phyloP scores from a whole-genome alignment of 1,284 basidiomycete genomes.

The Ustilago crameri region DNA sequence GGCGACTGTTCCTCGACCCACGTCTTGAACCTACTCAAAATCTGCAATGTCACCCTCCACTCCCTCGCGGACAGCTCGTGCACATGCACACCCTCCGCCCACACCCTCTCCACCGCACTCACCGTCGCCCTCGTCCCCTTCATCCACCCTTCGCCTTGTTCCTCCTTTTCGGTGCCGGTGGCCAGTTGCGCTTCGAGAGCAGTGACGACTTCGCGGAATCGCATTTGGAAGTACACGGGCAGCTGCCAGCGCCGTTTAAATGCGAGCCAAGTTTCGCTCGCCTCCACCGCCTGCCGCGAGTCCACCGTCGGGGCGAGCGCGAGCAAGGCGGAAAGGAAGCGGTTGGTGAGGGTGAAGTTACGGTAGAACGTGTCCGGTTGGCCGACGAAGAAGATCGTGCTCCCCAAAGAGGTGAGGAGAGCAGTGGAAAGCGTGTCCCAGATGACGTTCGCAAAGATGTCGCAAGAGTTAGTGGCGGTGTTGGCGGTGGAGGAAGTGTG shows the following conservation, averaged over 20 bases:
- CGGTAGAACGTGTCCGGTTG: conserved; percentile 84
- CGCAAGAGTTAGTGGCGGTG: conserved; percentile 19
- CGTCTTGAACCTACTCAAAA: conserved; percentile 59
- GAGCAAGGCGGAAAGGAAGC: conserved; percentile 86
- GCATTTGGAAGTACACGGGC: conserved; percentile 93
- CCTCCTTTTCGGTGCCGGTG: not conserved
- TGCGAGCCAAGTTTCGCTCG: conserved; percentile 77
- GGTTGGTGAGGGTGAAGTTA: conserved; percentile 83
- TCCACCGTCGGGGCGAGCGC: conserved; percentile 78
- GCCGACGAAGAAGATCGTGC: conserved; percentile 85
- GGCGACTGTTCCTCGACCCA: conserved; percentile 51
- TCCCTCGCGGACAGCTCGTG: conserved; percentile 53
- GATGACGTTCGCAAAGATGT: conserved; percentile 74
- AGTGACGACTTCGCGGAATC: conserved; percentile 91
- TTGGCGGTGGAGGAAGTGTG: not conserved
- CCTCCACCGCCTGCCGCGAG: conserved; percentile 61
- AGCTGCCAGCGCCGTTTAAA: conserved; percentile 93
- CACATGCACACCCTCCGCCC: conserved; percentile 52
- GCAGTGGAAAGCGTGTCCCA: conserved; percentile 84
- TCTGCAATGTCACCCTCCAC: conserved; percentile 63
- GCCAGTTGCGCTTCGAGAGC: conserved; percentile 36
- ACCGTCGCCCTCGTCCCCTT: conserved; percentile 34
- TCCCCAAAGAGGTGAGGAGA: conserved; percentile 81
- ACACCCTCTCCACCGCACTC: conserved; percentile 46
- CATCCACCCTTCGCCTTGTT: conserved; percentile 3